These are phyloP conservation scores for Plenodomus lindquistii DNA, from an alignment of 2,329 filamentous ascomycete species.

Conservation along the genomic window DNA sequence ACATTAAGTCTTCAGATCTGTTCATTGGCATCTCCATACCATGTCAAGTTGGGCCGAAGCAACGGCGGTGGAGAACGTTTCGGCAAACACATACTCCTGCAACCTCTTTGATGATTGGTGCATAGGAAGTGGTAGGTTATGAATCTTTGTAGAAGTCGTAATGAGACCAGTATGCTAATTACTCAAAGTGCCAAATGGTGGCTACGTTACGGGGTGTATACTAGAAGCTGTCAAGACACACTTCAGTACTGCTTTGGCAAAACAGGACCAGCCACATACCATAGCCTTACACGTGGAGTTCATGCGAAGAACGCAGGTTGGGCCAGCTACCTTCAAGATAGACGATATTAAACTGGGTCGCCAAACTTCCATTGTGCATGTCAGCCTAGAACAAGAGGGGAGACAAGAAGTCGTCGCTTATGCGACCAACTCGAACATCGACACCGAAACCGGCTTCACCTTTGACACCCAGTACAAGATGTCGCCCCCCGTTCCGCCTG, in stretches of 20 bases:
- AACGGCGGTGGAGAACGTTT: conserved; percentile 52
- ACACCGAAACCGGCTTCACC: conserved; percentile 60
- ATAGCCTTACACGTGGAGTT: conserved; percentile 69
- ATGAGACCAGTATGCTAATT: conserved; percentile 4
- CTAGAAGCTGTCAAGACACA: conserved; percentile 63
- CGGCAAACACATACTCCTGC: conserved; percentile 62
- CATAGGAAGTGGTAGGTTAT: conserved; percentile 62
- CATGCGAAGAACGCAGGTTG: conserved; percentile 64
- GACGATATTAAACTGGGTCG: conserved; percentile 67
- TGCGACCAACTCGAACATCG: conserved; percentile 66
- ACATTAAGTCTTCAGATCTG: neutral
- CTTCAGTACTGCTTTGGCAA: conserved; percentile 60
- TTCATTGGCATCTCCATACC: conserved; percentile 4
- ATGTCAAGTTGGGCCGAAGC: conserved; percentile 53
- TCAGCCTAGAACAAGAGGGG: conserved; percentile 60
- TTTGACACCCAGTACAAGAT: conserved; percentile 60
- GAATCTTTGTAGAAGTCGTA: neutral
- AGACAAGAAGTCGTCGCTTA: conserved; percentile 67
- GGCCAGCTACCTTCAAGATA: conserved; percentile 61
- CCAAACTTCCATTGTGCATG: conserved; percentile 65
- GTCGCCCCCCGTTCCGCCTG: conserved; percentile 49
- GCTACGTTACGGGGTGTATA: conserved; percentile 67
- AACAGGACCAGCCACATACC: conserved; percentile 64
- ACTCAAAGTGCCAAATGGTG: conserved; percentile 68
- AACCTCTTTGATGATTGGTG: conserved; percentile 63